phyloP scores from a whole-genome alignment of 2,329 filamentous ascomycete genomes.

The Leptographium procerum region DNA sequence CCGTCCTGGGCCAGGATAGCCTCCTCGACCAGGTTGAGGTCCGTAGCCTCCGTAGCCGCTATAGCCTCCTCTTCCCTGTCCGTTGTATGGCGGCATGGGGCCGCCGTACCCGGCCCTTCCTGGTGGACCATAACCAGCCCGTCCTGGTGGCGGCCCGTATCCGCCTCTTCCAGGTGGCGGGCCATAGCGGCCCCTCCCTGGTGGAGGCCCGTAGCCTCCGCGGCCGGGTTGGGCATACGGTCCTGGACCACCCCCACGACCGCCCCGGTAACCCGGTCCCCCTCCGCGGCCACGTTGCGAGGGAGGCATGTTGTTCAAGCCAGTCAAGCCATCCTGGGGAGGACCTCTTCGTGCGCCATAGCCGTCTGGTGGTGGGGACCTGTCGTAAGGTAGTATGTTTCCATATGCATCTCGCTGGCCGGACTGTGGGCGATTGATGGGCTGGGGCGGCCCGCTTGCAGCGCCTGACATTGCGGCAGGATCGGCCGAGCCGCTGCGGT shows the following conservation, averaged over 20 bases:
- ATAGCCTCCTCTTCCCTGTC: conserved; percentile 5
- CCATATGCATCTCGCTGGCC: conserved; percentile 50
- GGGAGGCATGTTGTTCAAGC: conserved; percentile 26
- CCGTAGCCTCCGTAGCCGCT: not conserved
- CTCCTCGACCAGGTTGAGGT: not conserved
- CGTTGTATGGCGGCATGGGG: conserved; percentile 16
- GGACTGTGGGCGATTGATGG: conserved; percentile 20
- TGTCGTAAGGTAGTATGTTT: conserved; percentile 43
- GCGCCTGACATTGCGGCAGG: conserved; percentile 18
- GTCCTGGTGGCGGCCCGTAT: conserved; percentile 28
- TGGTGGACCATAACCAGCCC: conserved; percentile 21
- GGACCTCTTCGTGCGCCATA: conserved; percentile 36
- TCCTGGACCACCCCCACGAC: conserved; percentile 36
- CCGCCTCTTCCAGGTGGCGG: conserved; percentile 23
- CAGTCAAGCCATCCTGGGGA: conserved; percentile 31
- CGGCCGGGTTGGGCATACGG: conserved; percentile 30
- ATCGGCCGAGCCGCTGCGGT: not conserved
- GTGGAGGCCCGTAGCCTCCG: conserved; percentile 35
- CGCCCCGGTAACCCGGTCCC: conserved; percentile 31
- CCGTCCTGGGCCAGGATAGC: conserved; percentile 18
- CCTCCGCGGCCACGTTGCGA: conserved; percentile 37
- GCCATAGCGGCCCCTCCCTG: conserved; percentile 29
- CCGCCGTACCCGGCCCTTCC: conserved; percentile 22
- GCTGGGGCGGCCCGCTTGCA: conserved; percentile 13
- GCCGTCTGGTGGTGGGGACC: conserved; percentile 32